phyloP scores from a whole-genome alignment of 2,329 filamentous ascomycete genomes.

The Fusarium albidum region DNA sequence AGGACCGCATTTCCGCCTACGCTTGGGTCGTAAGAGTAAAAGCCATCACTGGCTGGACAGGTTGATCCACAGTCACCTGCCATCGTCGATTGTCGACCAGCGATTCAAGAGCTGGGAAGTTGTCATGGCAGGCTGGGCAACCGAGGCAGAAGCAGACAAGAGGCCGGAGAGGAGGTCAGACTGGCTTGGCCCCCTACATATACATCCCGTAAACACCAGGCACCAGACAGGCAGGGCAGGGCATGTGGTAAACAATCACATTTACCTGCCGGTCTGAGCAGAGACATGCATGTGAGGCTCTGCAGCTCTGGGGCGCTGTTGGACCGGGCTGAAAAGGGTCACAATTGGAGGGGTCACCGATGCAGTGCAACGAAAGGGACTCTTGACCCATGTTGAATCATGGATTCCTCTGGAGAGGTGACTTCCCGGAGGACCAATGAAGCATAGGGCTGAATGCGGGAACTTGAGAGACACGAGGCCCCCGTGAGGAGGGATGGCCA shows the following conservation, averaged over 20 bases:
- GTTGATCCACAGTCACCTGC: constrained; percentile 46
- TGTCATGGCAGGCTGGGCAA: constrained; percentile 38
- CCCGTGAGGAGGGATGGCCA: constrained; percentile 14
- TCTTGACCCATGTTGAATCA: constrained; percentile 21
- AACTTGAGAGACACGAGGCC: constrained; percentile 23
- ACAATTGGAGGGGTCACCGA: constrained; percentile 31
- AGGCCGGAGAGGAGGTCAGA: constrained; percentile 22
- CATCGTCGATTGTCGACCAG: constrained; percentile 42
- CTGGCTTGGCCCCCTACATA: constrained; percentile 40
- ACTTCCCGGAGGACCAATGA: constrained; percentile 18
- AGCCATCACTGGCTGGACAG: constrained; percentile 48
- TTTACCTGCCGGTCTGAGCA: constrained; percentile 22
- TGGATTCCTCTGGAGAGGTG: constrained; percentile 7
- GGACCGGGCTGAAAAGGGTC: constrained; percentile 7
- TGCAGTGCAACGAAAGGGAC: constrained; percentile 30
- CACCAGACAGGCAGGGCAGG: neutral
- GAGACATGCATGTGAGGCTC: constrained; percentile 40
- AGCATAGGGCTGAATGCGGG: constrained; percentile 25
- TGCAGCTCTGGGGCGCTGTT: constrained; percentile 30
- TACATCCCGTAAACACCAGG: constrained; percentile 7
- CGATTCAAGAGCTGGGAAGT: constrained; percentile 19
- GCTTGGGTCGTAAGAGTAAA: constrained; percentile 48
- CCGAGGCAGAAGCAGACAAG: constrained; percentile 16
- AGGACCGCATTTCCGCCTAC: constrained; percentile 52
- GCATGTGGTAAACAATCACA: constrained; percentile 12